These are phyloP conservation scores for Neocucurbitaria cava DNA, from an alignment of 2,329 filamentous ascomycete genomes.

Conservation along the genomic window DNA sequence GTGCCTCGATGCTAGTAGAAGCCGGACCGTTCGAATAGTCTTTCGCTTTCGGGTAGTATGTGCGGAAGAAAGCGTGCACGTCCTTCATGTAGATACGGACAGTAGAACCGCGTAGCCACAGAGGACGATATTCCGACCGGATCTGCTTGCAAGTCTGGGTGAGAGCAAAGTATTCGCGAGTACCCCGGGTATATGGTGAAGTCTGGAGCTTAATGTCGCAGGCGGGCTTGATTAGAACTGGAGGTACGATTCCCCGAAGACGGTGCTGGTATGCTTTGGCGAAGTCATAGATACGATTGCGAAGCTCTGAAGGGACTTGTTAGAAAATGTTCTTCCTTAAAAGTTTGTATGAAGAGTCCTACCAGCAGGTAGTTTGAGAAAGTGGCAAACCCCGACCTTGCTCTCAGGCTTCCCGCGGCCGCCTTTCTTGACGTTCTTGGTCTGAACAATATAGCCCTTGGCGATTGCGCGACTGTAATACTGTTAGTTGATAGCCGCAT, in stretches of 20 bases:
- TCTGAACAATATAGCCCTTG: background rate
- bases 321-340: background rate
- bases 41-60: background rate
- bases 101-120: slow-evolving; percentile 6
- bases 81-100: slow-evolving; percentile 3
- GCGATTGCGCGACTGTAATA: background rate
- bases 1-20: slow-evolving; percentile 4
- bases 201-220: background rate
- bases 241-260: background rate
- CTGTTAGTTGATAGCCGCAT: background rate
- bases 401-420: background rate
- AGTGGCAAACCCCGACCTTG: background rate
- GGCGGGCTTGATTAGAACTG: background rate
- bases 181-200: background rate
- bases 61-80: slow-evolving; percentile 1
- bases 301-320: slow-evolving; percentile 10
- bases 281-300: slow-evolving; percentile 22
- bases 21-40: slow-evolving; percentile 9
- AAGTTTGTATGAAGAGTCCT: background rate
- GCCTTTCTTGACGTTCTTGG: background rate
- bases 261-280: slow-evolving; percentile 6
- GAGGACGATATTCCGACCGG: slow-evolving; percentile 10
- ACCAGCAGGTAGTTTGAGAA: background rate
- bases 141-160: slow-evolving; percentile 10
- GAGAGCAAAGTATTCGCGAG: slow-evolving; percentile 4